phyloP scores from a whole-genome alignment of 2,329 filamentous ascomycete genomes.

The Clarireedia paspali region DNA sequence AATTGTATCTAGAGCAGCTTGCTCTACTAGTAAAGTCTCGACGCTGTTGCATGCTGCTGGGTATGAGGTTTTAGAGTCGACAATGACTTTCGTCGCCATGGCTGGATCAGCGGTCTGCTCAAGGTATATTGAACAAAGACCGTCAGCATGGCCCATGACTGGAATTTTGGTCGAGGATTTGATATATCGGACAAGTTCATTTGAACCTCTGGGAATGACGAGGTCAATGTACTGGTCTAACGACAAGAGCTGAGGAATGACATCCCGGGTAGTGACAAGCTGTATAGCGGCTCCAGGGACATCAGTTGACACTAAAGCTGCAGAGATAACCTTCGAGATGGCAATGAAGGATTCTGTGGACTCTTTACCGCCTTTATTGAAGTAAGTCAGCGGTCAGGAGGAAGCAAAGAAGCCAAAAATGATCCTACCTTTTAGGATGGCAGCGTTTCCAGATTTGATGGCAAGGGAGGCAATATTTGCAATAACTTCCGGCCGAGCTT shows the following conservation, averaged over 20 bases:
- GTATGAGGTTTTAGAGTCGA: conserved; percentile 92
- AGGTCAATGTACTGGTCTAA: conserved; percentile 87
- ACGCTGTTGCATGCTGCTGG: conserved; percentile 90
- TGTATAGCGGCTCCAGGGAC: conserved; percentile 87
- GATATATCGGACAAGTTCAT: conserved; percentile 52
- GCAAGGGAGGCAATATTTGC: conserved; percentile 95
- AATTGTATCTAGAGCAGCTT: conserved; percentile 56
- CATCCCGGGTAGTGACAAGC: conserved; percentile 87
- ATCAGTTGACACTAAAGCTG: conserved; percentile 60
- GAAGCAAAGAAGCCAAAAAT: not conserved
- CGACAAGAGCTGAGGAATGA: conserved; percentile 77
- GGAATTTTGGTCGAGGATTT: conserved; percentile 90
- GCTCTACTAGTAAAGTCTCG: conserved; percentile 86
- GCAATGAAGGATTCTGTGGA: conserved; percentile 91
- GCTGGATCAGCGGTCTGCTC: conserved; percentile 66
- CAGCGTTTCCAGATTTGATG: conserved; percentile 95
- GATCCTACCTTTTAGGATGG: conserved; percentile 74
- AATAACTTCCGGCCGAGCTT: conserved; percentile 94
- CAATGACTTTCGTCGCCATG: conserved; percentile 67
- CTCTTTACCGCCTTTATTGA: conserved; percentile 71
- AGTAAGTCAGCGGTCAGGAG: not conserved
- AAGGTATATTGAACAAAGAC: conserved; percentile 81
- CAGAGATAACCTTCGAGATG: conserved; percentile 78
- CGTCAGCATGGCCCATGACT: conserved; percentile 92
- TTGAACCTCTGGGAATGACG: conserved; percentile 68